Evolutionary conservation across 106 monocot species (phyloP).

Genomic region (Alisma plantagoaquatica): DNA sequence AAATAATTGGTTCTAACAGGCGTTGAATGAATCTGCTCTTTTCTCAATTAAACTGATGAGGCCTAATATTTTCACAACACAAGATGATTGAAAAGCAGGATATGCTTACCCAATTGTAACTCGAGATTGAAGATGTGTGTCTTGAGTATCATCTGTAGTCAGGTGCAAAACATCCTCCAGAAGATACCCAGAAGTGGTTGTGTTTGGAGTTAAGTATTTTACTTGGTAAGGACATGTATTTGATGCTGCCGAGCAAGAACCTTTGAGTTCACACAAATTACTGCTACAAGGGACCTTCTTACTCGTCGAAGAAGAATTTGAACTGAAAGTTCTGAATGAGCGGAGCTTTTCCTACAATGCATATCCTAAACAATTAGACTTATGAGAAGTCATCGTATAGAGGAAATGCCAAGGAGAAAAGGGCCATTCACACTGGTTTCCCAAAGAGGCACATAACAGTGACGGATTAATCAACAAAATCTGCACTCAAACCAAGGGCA

Average conservation of each 20-base stretch:
- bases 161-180: conserved; percentile 75
- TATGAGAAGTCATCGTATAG: no score
- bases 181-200: conserved; percentile 68
- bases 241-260: conserved; percentile 24
- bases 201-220: conserved; percentile 48
- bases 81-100: background rate
- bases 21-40: no score
- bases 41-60: no score
- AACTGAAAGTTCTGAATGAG: conserved; percentile 48
- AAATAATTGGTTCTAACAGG: background rate
- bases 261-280: conserved; percentile 40
- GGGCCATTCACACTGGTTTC: no score
- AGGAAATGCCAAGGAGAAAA: no score
- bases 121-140: conserved; percentile 32
- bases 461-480: no score
- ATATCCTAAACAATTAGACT: no score
- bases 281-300: conserved; percentile 54
- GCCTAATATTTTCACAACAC: background rate
- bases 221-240: conserved; percentile 52
- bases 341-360: conserved; percentile 36
- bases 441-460: no score
- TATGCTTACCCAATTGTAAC: conserved; percentile 64
- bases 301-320: conserved; percentile 52
- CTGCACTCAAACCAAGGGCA: no score
- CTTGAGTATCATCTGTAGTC: conserved; percentile 36